Percentiles rank a stretch among this genome's conserved stretches.
These are phyloP conservation scores for Alternaria sp. DNA, from an alignment of 2,329 filamentous ascomycete genomes.

Conservation along the genomic window DNA sequence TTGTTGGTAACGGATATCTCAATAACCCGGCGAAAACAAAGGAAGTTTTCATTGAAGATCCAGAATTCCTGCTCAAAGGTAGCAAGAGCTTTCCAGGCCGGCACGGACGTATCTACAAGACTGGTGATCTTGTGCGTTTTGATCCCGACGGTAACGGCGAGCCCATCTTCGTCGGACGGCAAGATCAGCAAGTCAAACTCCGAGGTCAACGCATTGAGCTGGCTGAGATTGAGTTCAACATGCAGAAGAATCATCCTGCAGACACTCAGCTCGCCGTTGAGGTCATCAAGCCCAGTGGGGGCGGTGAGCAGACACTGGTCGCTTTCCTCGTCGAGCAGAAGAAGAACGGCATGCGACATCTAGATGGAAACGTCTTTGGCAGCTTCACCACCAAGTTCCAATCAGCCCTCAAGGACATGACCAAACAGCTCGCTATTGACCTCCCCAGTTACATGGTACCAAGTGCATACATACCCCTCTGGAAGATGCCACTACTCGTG, in stretches of 20 bases:
- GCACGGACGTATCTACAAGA: conserved; percentile 57
- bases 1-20: conserved; percentile 52
- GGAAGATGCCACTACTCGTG: conserved; percentile 49
- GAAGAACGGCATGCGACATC: conserved; percentile 39
- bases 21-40: conserved; percentile 50
- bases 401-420: conserved; percentile 40
- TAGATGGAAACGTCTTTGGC: conserved; percentile 45
- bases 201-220: conserved; percentile 54
- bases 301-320: conserved; percentile 45
- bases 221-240: conserved; percentile 52
- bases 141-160: conserved; percentile 55
- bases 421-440: conserved; percentile 37
- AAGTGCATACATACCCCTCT: conserved; percentile 47
- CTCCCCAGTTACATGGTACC: conserved; percentile 51
- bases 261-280: conserved; percentile 58
- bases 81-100: conserved; percentile 61
- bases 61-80: conserved; percentile 68
- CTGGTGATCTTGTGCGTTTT: conserved; percentile 57
- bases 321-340: conserved; percentile 48
- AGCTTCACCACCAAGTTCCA: conserved; percentile 46
- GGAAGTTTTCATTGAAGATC: conserved; percentile 59
- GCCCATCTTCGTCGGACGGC: conserved; percentile 49
- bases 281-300: conserved; percentile 55
- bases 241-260: conserved; percentile 51
- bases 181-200: conserved; percentile 53